A percentile compares a stretch with the other conserved stretches of the same genome.
Evolutionary conservation across 306 rosid genomes (phyloP).

Genomic region (Castanopsis chinensis): DNA sequence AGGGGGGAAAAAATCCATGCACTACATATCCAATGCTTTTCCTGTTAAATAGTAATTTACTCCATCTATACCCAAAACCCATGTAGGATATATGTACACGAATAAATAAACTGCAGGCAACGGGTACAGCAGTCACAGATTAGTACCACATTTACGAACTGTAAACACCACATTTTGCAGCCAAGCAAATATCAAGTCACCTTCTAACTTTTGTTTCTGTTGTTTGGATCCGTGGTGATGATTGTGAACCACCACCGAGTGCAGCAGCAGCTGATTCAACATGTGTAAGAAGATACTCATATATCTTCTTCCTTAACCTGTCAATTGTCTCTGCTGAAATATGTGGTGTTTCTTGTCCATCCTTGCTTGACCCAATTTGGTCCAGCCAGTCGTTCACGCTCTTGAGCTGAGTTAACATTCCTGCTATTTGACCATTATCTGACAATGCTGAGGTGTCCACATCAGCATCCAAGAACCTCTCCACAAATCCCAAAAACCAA

Average conservation of each 20-base stretch:
- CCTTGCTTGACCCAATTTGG: constrained; percentile 48
- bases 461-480: constrained; percentile 80
- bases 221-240: constrained; percentile 39
- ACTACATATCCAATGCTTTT: constrained; percentile 25
- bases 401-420: constrained; percentile 87
- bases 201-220: constrained; percentile 56
- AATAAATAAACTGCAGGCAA: neutral
- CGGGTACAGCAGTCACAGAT: neutral
- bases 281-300: constrained; percentile 89
- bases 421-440: constrained; percentile 88
- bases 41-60: constrained; percentile 33
- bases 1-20: constrained; percentile 13
- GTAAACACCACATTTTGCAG: constrained; percentile 15
- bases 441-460: constrained; percentile 61
- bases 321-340: constrained; percentile 63
- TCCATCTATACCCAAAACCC: constrained; percentile 56
- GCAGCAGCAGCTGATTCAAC: constrained; percentile 98
- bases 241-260: constrained; percentile 61
- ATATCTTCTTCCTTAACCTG: constrained; percentile 79
- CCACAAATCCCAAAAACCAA: constrained; percentile 85
- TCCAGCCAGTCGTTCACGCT: constrained; percentile 95
- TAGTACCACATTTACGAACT: constrained; percentile 14
- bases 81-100: constrained; percentile 52
- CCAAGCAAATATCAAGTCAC: constrained; percentile 37
- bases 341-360: constrained; percentile 42